Percentiles rank a stretch among this genome's conserved stretches.
Conservation (phyloP, 2,329 filamentous ascomycete genomes). For the Dryadomyces quercivorus region DNA sequence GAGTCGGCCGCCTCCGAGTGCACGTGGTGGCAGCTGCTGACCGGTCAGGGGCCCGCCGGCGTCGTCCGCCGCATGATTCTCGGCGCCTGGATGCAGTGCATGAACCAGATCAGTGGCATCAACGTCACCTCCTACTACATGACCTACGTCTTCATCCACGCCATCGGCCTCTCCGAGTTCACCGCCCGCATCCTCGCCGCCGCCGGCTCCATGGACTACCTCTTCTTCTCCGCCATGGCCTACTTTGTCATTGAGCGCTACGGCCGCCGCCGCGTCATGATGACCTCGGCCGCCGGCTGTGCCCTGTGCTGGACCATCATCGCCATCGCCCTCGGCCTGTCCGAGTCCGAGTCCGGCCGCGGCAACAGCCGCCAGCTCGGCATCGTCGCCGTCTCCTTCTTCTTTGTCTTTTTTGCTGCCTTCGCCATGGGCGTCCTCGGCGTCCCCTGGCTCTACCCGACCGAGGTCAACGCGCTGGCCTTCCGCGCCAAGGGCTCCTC, state of each 20-base stretch:
- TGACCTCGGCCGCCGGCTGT: slow-evolving; percentile 13
- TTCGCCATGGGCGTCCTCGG: slow-evolving; percentile 3
- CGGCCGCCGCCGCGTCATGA: slow-evolving; percentile 20
- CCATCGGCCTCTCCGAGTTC: slow-evolving; percentile 17
- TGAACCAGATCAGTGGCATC: slow-evolving; percentile 2
- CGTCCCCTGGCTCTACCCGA: slow-evolving; percentile 9
- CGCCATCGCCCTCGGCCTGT: slow-evolving; percentile 12
- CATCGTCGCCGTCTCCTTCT: slow-evolving; percentile 15
- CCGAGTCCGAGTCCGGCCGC: slow-evolving; percentile 10
- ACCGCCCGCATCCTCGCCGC: slow-evolving; percentile 29
- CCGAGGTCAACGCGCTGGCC: slow-evolving; percentile 23
- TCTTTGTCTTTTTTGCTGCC: slow-evolving; percentile 16
- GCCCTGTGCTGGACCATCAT: slow-evolving; percentile 14
- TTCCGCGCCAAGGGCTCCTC: slow-evolving; percentile 1
- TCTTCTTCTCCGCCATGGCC: slow-evolving; percentile 12
- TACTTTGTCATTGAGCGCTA: slow-evolving; percentile 18
- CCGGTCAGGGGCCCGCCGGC: not conserved
- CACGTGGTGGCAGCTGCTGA: slow-evolving; percentile 1
- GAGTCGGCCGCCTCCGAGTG: not conserved
- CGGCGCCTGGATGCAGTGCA: slow-evolving; percentile 1
- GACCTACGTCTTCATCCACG: slow-evolving; percentile 29
- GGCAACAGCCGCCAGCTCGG: slow-evolving; percentile 11
- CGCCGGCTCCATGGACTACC: slow-evolving; percentile 28
- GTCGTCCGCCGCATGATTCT: slow-evolving; percentile 1
- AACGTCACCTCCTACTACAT: slow-evolving; percentile 2